Evolutionary conservation across 2,329 filamentous ascomycete genomes (phyloP).

Genomic region (Fusarium sp.): DNA sequence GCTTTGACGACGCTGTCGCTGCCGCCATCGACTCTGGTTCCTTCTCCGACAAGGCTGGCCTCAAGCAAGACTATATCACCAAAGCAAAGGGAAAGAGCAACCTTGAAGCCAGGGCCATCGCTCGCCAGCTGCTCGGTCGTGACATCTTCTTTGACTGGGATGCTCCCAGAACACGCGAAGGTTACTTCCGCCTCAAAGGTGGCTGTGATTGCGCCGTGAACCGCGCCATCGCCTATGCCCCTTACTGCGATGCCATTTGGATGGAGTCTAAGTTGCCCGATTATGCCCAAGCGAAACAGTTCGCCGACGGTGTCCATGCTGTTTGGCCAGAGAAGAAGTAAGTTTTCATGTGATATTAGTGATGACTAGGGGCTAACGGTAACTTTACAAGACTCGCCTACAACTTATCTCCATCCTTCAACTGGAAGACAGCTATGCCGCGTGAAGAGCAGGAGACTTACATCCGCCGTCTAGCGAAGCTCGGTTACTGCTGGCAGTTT

Average conservation of each 20-base stretch:
- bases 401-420: slow-evolving; percentile 98
- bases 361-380: slow-evolving; percentile 33
- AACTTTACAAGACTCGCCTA: slow-evolving; percentile 79
- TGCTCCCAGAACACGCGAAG: slow-evolving; percentile 89
- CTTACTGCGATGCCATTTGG: slow-evolving; percentile 97
- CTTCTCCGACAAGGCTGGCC: slow-evolving; percentile 74
- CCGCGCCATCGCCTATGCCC: slow-evolving; percentile 89
- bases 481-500: slow-evolving; percentile 99
- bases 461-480: slow-evolving; percentile 84
- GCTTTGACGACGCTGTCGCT: slow-evolving; percentile 90
- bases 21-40: slow-evolving; percentile 80
- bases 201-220: slow-evolving; percentile 93
- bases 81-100: slow-evolving; percentile 87
- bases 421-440: slow-evolving; percentile 98
- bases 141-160: slow-evolving; percentile 98
- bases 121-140: slow-evolving; percentile 79
- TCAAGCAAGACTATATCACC: slow-evolving; percentile 75
- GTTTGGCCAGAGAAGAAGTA: slow-evolving; percentile 97
- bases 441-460: slow-evolving; percentile 95
- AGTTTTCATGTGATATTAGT: slow-evolving; percentile 51
- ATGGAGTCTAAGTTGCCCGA: slow-evolving; percentile 99
- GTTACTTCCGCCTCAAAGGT: slow-evolving; percentile 92
- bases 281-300: slow-evolving; percentile 89
- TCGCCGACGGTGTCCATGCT: slow-evolving; percentile 91
- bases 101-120: slow-evolving; percentile 81